Evolutionary conservation across 345 rosid genomes (phyloP), one percentile per base, ranked within the genome.

Genomic region (Moricandia arvensis): DNA sequence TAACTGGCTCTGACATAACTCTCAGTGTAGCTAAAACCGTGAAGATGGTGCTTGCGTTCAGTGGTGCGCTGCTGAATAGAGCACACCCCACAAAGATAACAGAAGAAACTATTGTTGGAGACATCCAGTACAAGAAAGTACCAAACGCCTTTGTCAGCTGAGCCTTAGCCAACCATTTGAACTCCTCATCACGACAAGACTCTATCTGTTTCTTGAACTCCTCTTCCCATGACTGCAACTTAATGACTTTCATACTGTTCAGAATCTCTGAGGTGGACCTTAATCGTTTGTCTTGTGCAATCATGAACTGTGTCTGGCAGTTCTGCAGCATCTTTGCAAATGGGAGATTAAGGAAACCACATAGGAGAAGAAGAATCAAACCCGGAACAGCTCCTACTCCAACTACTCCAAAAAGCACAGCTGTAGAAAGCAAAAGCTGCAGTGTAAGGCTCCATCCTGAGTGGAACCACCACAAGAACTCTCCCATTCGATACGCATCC

Each of bases 401-500:
- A 6, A 92, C 88, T 1, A 88, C 85, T 1, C 79, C 59, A 17
- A 87, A 85, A 34, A 88, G 90, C 2, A 86, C 75, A 38, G 76
- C 88, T 33, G 86, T 76, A 8, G 85, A 75, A 24, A 87, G 61
- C 75, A 89, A 75, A 34, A 91, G 86, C 77, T 88, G 97, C 37
- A 88, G 69, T 0, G 66, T 43, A 8, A 80, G 67, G 63, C 83
- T 87, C 91, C 97, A 88, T 7, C 82, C 66, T 0, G 75, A 71
- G 68, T 92, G 96, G 64, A 90, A 87, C 97, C 97, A 92, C 89
- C 87, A 87, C 8, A 84, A 82, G 43, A 84, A 86, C 54, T 90
- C 97, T 13, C 91, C 94, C 91, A 92, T 92, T 35, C 90, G 76
- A 59, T 90, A 88, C 0, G 92, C 92, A 81, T 92, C 97, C 67